These are phyloP conservation scores for Debaryomyces hansenii DNA, from an alignment of 805 yeast species.

Conservation along the genomic window DNA sequence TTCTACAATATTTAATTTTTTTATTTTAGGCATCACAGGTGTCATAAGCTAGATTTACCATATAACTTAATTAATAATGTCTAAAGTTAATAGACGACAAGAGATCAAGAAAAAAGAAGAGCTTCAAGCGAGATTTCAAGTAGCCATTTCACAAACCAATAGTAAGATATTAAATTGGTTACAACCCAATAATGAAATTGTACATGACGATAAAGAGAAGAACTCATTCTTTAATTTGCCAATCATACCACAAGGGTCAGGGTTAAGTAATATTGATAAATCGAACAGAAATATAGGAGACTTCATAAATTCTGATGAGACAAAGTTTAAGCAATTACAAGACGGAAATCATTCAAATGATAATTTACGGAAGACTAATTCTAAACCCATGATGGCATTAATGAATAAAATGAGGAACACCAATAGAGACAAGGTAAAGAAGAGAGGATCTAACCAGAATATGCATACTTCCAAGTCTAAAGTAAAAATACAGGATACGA, in stretches of 20 bases:
- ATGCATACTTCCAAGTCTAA: not conserved
- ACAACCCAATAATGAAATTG: slow-evolving; percentile 8
- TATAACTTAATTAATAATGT: slow-evolving; percentile 1
- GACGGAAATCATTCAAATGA: not conserved
- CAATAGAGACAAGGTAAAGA: slow-evolving; percentile 17
- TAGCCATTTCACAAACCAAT: slow-evolving; percentile 39
- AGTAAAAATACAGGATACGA: too few species aligned
- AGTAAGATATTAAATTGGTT: slow-evolving; percentile 42
- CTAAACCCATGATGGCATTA: slow-evolving; percentile 38
- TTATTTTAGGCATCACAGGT: not conserved
- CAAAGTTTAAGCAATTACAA: not conserved
- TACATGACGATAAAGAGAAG: slow-evolving; percentile 5
- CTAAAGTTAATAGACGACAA: slow-evolving; percentile 28
- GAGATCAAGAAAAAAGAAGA: slow-evolving; percentile 49
- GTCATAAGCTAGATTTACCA: not conserved
- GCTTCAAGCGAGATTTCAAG: slow-evolving; percentile 47
- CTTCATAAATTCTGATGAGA: slow-evolving; percentile 16
- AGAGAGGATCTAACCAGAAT: slow-evolving; percentile 7
- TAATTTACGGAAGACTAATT: slow-evolving; percentile 11
- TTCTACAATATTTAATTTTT: not conserved
- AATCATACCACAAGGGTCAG: slow-evolving; percentile 31
- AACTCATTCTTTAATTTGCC: slow-evolving; percentile 32
- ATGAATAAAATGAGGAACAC: slow-evolving; percentile 35
- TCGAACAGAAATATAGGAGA: slow-evolving; percentile 24
- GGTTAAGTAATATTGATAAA: slow-evolving; percentile 17